Base-by-base conservation (phyloP, 306 rosid species). In the Prosopis cineraria region DNA sequence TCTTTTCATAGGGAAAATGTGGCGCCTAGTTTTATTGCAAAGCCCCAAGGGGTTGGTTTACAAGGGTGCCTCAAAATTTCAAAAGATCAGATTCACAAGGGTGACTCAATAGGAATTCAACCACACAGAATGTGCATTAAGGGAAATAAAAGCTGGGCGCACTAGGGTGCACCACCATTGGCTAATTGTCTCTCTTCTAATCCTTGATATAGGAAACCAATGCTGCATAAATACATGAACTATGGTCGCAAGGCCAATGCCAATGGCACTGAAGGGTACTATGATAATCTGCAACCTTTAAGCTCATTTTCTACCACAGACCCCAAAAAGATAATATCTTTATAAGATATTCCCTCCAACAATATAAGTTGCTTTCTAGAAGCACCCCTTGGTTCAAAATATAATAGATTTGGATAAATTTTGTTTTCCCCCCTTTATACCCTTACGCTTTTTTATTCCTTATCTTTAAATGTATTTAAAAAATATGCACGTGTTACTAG, bases 201-300 rank as follows among this genome's bases (percentile, higher is more conserved):
- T 13, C 65, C 36, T 58, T 25, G 33, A 4, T 10, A 5, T 25
- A 27, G 36, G 65, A 58, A 27, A 58, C n/a, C 36, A 4, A 6
- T 34, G 68, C 27, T 12, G 24, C 34, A 68, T 39, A 37, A 37
- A 39, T 66, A 39, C n/a, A 66, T 14, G 30, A 30, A 45, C 9
- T 4, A 70, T 70, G 60, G 74, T 47, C 19, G 27, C 47, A 52
- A 27, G 27, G 27, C 12, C 74, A 59, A 16, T 60, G 43, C 52
- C 37, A 52, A 77, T 40, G 59, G 77, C 36, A 59, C 19, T 3
- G 58, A 40, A 8, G 62, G 60, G 14, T 33, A 30, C 41, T 36
- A 39, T 58, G 64, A 33, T 69, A 74, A 60, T 50, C 59, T 53
- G 58, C 72, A 75, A 64, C 72, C 71, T 65, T 53, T n/a, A 43